Percentiles rank a stretch among this genome's conserved stretches.
phyloP scores from a whole-genome alignment of 2,329 filamentous ascomycete species.

The Botryosphaeria dothidea region DNA sequence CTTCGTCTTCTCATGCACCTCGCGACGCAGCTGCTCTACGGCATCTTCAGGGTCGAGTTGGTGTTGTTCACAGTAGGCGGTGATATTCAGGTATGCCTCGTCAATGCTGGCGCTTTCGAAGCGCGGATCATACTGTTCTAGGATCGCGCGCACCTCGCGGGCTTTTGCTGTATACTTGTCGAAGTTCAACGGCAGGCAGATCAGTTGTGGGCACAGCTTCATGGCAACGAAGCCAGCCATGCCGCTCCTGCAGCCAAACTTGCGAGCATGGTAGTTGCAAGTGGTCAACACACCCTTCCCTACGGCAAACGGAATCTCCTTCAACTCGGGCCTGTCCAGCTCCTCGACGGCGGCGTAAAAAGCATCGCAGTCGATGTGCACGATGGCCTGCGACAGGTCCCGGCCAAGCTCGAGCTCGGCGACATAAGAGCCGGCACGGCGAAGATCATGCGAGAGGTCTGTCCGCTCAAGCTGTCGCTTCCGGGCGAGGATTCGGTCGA shows the following conservation, averaged over 20 bases:
- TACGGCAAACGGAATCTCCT: slow-evolving; percentile 86
- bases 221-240: slow-evolving; percentile 97
- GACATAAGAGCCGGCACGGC: slow-evolving; percentile 79
- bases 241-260: slow-evolving; percentile 86
- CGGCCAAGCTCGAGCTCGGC: slow-evolving; percentile 74
- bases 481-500: slow-evolving; percentile 73
- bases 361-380: slow-evolving; percentile 95
- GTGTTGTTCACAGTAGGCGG: slow-evolving; percentile 73
- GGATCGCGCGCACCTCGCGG: slow-evolving; percentile 76
- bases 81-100: slow-evolving; percentile 95
- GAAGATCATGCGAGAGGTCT: slow-evolving; percentile 71
- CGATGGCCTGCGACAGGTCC: slow-evolving; percentile 80
- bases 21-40: slow-evolving; percentile 73
- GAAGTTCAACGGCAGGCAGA: slow-evolving; percentile 82
- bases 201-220: slow-evolving; percentile 85
- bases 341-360: slow-evolving; percentile 95
- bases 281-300: slow-evolving; percentile 71
- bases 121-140: slow-evolving; percentile 83
- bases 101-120: slow-evolving; percentile 96
- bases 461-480: slow-evolving; percentile 74
- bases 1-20: slow-evolving; percentile 73
- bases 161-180: slow-evolving; percentile 91
- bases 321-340: slow-evolving; percentile 73
- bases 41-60: slow-evolving; percentile 69
- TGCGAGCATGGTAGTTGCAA: slow-evolving; percentile 86